Evolutionary conservation across 2,329 filamentous ascomycete species (phyloP).

Genomic region (Microsporum audouinii): DNA sequence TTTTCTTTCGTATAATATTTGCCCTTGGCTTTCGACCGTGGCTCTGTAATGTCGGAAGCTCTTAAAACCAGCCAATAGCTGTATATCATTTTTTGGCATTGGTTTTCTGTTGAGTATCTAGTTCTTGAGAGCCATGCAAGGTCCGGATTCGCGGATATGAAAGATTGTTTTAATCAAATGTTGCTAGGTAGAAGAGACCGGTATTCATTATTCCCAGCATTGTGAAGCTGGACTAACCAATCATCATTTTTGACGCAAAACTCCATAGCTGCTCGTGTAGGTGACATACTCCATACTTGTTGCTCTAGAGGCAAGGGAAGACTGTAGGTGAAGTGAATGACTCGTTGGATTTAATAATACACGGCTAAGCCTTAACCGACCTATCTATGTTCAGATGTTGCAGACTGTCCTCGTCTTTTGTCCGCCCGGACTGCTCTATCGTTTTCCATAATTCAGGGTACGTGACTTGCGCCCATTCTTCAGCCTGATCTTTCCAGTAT

Average conservation of each 20-base stretch:
- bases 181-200: no score
- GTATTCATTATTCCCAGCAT: no score
- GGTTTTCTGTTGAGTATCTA: no score
- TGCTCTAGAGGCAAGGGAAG: background rate
- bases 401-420: conserved; percentile 11
- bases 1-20: background rate
- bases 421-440: conserved; percentile 38
- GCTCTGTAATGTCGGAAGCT: background rate
- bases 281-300: background rate
- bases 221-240: no score
- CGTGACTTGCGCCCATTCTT: conserved; percentile 58
- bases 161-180: no score
- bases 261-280: background rate
- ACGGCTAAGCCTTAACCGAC: conserved; percentile 7
- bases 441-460: conserved; percentile 60
- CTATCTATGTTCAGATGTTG: conserved; percentile 12
- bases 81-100: no score
- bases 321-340: background rate
- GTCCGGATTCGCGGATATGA: no score
- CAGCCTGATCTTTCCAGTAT: conserved; percentile 56
- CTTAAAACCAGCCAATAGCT: no score
- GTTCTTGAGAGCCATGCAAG: no score
- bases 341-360: conserved; percentile 2
- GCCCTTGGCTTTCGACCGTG: background rate
- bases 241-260: no score